phyloP scores from a whole-genome alignment of 768 basidiomycete genomes.

The Psilocybe cyanescens region DNA sequence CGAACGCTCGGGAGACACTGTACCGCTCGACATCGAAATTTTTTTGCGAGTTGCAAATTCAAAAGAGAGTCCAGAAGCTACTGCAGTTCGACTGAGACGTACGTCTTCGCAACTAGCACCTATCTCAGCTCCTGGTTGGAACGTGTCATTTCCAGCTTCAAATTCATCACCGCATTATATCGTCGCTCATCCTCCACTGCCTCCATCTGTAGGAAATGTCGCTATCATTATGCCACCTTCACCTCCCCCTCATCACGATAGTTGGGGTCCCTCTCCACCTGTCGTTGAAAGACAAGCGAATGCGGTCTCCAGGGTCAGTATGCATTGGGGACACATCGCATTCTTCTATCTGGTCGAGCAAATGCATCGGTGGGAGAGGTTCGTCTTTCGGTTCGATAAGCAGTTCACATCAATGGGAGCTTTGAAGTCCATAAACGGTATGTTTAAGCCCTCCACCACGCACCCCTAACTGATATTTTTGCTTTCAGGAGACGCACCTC shows the following conservation, averaged over 20 bases:
- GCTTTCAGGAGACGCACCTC: constrained; percentile 66
- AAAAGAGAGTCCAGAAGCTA: constrained; percentile 25
- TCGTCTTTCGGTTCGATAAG: constrained; percentile 80
- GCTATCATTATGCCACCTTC: constrained; percentile 50
- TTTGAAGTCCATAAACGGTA: constrained; percentile 74
- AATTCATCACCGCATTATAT: constrained; percentile 41
- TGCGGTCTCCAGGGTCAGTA: constrained; percentile 46
- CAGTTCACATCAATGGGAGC: constrained; percentile 76
- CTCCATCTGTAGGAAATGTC: constrained; percentile 27
- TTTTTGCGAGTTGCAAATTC: constrained; percentile 58
- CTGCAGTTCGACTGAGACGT: constrained; percentile 30
- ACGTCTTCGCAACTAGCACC: constrained; percentile 32
- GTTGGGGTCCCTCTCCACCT: constrained; percentile 36
- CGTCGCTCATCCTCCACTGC: constrained; percentile 34
- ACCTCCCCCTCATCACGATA: constrained; percentile 37
- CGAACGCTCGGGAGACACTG: constrained; percentile 71
- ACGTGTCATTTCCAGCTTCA: constrained; percentile 31
- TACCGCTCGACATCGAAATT: constrained; percentile 82
- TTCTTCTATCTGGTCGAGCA: constrained; percentile 80
- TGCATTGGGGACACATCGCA: constrained; percentile 82
- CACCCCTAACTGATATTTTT: constrained; percentile 11
- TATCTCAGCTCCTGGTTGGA: constrained; percentile 35
- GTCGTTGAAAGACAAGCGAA: constrained; percentile 23
- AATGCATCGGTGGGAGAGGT: constrained; percentile 83
- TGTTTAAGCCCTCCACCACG: constrained; percentile 25